Base-by-base conservation (phyloP, 2,329 filamentous ascomycete genomes). In the Aureobasidium sp. region DNA sequence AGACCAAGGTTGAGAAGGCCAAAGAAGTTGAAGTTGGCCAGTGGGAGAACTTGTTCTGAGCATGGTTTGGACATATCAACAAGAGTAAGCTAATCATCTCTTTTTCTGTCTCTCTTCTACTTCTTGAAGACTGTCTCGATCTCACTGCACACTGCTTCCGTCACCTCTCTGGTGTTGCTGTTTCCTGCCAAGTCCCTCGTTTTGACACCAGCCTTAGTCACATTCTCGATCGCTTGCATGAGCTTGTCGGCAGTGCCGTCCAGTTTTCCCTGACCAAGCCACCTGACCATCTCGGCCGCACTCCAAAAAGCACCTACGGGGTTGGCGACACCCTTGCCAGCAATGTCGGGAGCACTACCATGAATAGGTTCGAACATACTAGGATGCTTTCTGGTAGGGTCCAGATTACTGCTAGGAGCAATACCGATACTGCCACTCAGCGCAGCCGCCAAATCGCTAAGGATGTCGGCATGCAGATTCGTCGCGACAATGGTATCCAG, bases 301-400 rank as follows among this genome's bases (percentile, higher is more conserved):
- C 85, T 86, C 87, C 86, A 89, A 70, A 88, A 87, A 7, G 85
- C 86, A 7, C 82, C 85, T 0, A 88, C 78, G 0, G 85, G 84
- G 68, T 87, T 87, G 0, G 84, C 83, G 31, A 84, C 76, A 0
- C 84, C 84, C 67, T 84, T 82, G 3, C 86, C 84, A 0, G 82
- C 82, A 61, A 88, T 87, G 65, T 87, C 85, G 3, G 84, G 84
- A 0, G 84, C 85, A 31, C 80, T 84, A 11, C 84, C 85, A 65
- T 87, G 84, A 20, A 61, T 62, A 12, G 58, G 48, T 73, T 86
- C 84, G 64, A 86, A 87, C 75, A 87, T 81, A 63, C 80, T 84
- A 0, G 84, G 84, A 63, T 84, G 81, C 65, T 77, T 68, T 15
- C 82, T 72, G 2, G 80, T 83, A 1, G 86, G 86, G 67, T 88